Percentiles rank a stretch among this genome's conserved stretches.
Conservation (phyloP, 306 rosid genomes). For the Castanea mollissima region DNA sequence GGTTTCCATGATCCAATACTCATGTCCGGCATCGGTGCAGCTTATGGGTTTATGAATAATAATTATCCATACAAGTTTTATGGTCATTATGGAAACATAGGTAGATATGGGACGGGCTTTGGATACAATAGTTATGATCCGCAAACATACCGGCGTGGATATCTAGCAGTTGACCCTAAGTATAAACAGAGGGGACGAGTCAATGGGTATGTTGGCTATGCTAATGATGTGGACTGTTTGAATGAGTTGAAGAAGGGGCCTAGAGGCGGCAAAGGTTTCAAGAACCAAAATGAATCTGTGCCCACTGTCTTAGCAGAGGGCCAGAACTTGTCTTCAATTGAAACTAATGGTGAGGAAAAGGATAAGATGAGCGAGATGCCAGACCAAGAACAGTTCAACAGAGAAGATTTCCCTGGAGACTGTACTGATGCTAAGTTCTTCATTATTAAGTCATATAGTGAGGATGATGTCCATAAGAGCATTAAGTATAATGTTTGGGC, state of each 20-base stretch:
- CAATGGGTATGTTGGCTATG: conserved; percentile 45
- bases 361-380: conserved; percentile 48
- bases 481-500: conserved; percentile 98
- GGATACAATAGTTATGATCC: conserved; percentile 82
- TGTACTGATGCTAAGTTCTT: conserved; percentile 71
- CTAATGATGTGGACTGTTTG: conserved; percentile 87
- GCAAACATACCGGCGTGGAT: conserved; percentile 60
- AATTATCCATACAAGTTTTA: conserved; percentile 74
- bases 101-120: conserved; percentile 77
- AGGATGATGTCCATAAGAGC: conserved; percentile 95
- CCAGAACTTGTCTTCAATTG: conserved; percentile 49
- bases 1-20: conserved; percentile 92
- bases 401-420: conserved; percentile 60
- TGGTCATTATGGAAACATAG: conserved; percentile 66
- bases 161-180: conserved; percentile 84
- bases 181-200: conserved; percentile 75
- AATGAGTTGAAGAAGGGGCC: conserved; percentile 93
- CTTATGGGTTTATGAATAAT: conserved; percentile 61
- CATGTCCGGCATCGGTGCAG: conserved; percentile 61
- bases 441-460: conserved; percentile 89
- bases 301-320: conserved; percentile 64
- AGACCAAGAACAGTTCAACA: conserved; percentile 69
- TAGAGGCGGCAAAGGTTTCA: conserved; percentile 73
- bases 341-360: conserved; percentile 52
- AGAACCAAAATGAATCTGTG: conserved; percentile 65